Evolutionary conservation across 805 yeast genomes (phyloP), one percentile per base, ranked within the genome.

Genomic region (Torulaspora microellipsoides): DNA sequence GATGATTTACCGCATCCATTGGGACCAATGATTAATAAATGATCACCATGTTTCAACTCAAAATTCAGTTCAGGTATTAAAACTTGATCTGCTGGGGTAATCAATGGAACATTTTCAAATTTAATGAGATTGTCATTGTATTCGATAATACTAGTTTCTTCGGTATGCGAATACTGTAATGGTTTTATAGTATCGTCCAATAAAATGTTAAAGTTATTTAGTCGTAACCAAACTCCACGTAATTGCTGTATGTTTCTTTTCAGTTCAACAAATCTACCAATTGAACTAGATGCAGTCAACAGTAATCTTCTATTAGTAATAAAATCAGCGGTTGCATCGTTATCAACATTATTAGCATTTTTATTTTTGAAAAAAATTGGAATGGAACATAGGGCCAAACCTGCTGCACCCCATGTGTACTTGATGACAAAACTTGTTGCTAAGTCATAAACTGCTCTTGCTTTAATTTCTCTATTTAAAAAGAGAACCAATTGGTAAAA

Each of bases 1-100:
- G 97, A 90, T 0, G 96, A 89, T 66, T 90, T 90, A 23, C 98
- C 98, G 50, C 95, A 85, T 1, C 98, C 98, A 59, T 90, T 90
- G 11, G 97, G 97, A 0, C 98, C 98, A 8, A 91, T 89, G 60
- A 90, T 89, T 41, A 90, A 72, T 39, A 90, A 70, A 64, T 90
- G 93, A 40, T 89, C 82, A 29, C 96, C 96, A 28, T 78, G 83
- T 49, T 82, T 77, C 42, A 90, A 77, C 39, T 81, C 75, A 63
- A 90, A 89, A 23, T 78, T 71, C 54, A 90, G 71, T 31, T 78
- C 75, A 34, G 77, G 71, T 15, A 85, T 81, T 36, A 90, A 70
- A 0, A 81, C 73, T 34, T 85, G 90, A 43, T 87, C 83, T 3
- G 83, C 81, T 0, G 98, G 98, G 1, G 96, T 88, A 1, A 85